Evolutionary conservation across 305 asterid species (phyloP), one percentile per base, ranked within the genome.

Genomic region (Fraxinus platypoda): DNA sequence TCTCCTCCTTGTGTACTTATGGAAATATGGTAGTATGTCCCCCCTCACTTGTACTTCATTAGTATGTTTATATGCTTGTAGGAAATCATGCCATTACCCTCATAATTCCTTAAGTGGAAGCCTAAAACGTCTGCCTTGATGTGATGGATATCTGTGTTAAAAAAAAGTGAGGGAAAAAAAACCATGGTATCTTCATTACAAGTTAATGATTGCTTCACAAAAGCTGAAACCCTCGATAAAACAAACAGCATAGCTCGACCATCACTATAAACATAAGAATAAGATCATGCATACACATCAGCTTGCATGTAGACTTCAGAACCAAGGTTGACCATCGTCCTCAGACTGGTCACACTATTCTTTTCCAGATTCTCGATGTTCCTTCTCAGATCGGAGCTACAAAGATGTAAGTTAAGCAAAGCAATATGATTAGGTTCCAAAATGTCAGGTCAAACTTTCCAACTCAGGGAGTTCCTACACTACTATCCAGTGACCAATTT

Each of bases 221-320:
- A 43, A 72, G 73, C 74, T 0, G 21, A 73, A 46, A 57, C 6
- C 4, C 6, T 7, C 21, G 11, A 72, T 23, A 26, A 81, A 11
- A 74, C 9, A 28, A 8, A 25, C 13, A 12, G 3, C 7, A 21
- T 4, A 77, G 71, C 71, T 28, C 15, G 5, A 57, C 23, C 35
- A 72, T 74, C 43, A 85, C 30, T 35, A 17, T 54, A 75, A 15
- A 71, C 21, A 25, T 9, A 64, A 76, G 72, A 21, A 49, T 75
- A 76, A 43, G 70, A 38, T 74, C 15, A 84, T 11, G 74, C 95
- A 68, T 90, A 95, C 98, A 93, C 98, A 75, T 93, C 95, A 82
- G 98, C 99, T 90, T 93, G 98, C 87, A 86, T 79, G 80, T 91
- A 95, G 59, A 95, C 91, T 88, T 95, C 99, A 81, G 98, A 91